A percentile compares a stretch with the other conserved stretches of the same genome.
phyloP scores from a whole-genome alignment of 352 stramenopile genomes.

The Globisporangium rhizosaccharum region DNA sequence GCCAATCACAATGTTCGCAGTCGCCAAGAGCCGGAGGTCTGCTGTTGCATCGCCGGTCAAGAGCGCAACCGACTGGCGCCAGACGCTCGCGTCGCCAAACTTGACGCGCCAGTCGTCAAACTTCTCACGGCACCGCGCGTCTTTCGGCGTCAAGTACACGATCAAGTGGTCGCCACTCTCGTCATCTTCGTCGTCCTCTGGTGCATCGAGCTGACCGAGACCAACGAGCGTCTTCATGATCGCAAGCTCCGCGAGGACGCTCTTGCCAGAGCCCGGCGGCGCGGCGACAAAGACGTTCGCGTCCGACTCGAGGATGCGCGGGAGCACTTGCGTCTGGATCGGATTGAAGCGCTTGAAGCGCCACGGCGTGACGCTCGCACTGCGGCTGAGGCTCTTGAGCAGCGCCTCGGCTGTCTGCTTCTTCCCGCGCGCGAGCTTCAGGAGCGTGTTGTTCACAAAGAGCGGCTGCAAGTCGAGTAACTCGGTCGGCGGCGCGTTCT shows the following conservation, averaged over 20 bases:
- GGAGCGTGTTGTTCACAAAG: constrained; percentile 81
- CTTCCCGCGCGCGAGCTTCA: constrained; percentile 64
- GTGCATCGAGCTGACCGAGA: constrained; percentile 27
- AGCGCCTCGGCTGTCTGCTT: constrained; percentile 53
- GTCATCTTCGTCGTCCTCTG: constrained; percentile 24
- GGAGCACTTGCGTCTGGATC: constrained; percentile 98
- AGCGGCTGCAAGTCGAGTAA: constrained; percentile 97
- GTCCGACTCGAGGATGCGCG: constrained; percentile 94
- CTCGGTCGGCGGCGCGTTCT: constrained; percentile 96
- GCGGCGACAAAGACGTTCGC: constrained; percentile 95
- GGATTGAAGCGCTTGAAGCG: constrained; percentile 95
- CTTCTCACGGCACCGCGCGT: constrained; percentile 55
- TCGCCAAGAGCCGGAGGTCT: constrained; percentile 91
- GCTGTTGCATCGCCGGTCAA: constrained; percentile 93
- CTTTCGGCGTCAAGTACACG: constrained; percentile 94
- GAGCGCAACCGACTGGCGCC: constrained; percentile 81
- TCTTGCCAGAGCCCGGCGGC: constrained; percentile 94
- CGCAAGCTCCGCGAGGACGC: constrained; percentile 92
- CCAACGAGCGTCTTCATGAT: constrained; percentile 90
- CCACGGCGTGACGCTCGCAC: constrained; percentile 34
- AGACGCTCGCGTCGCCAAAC: constrained; percentile 78
- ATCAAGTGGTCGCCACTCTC: constrained; percentile 74
- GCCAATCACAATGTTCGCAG: constrained; percentile 91
- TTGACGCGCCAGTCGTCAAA: constrained; percentile 83
- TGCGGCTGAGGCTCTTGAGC: constrained; percentile 35